phyloP scores from a whole-genome alignment of 1,139 yeast genomes.

The Zygotorulaspora mrakii region DNA sequence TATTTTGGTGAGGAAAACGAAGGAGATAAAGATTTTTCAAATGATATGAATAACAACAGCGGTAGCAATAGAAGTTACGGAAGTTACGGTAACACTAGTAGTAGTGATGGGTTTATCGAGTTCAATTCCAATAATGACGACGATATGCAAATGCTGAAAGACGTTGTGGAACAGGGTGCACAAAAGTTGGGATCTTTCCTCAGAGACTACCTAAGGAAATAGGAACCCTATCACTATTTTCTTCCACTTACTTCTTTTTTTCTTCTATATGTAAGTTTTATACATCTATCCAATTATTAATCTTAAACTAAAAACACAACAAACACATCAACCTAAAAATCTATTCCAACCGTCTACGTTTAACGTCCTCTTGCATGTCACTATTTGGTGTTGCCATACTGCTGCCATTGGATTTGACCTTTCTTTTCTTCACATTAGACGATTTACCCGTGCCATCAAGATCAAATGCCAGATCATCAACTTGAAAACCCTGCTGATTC shows the following conservation, averaged over 20 bases:
- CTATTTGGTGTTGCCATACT: constrained; percentile 37
- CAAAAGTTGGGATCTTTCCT: constrained; percentile 77
- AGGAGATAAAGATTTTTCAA: constrained; percentile 32
- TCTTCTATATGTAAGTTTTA: no score
- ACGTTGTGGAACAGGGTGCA: constrained; percentile 94
- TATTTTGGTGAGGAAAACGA: constrained; percentile 87
- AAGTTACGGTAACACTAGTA: no score
- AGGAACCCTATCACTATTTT: constrained; percentile 3
- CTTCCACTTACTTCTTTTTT: no score
- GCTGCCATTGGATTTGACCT: constrained; percentile 33
- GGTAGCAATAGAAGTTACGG: neutral
- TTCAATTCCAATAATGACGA: constrained; percentile 61
- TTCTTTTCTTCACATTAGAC: constrained; percentile 32
- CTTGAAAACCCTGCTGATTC: constrained; percentile 31
- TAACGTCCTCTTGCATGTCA: constrained; percentile 33
- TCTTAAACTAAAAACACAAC: neutral
- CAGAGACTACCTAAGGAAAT: constrained; percentile 69
- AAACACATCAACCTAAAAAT: neutral
- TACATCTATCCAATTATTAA: constrained; percentile 1
- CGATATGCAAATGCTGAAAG: constrained; percentile 82
- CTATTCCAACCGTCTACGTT: constrained; percentile 35
- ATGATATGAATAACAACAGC: constrained; percentile 3
- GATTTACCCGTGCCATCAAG: constrained; percentile 35
- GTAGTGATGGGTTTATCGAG: constrained; percentile 47
- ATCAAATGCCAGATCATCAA: constrained; percentile 38